Evolutionary conservation across 805 yeast species (phyloP).

Genomic region (Kazachstania viticola): DNA sequence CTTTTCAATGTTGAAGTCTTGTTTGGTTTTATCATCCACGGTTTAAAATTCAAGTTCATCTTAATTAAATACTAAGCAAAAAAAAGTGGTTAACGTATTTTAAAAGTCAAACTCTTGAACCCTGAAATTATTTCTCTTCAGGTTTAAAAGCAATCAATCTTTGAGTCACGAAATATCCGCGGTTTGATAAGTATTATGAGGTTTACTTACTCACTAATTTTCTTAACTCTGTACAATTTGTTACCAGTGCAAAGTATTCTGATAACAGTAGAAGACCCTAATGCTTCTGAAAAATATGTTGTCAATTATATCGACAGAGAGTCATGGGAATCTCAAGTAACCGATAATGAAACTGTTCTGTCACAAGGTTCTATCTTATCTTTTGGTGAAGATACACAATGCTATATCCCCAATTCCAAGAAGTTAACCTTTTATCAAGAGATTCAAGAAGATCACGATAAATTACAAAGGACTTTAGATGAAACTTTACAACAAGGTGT

Average conservation of each 20-base stretch:
- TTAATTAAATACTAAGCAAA: no score
- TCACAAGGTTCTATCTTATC: not conserved
- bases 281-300: slow-evolving; percentile 9
- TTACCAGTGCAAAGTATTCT: slow-evolving; percentile 6
- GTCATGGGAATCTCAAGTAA: slow-evolving; percentile 9
- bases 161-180: no score
- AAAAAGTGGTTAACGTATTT: no score
- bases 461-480: slow-evolving; percentile 7
- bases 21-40: no score
- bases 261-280: slow-evolving; percentile 14
- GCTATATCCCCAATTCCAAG: slow-evolving; percentile 11
- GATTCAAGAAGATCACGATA: slow-evolving; percentile 4
- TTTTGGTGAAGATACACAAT: slow-evolving; percentile 12
- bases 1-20: no score
- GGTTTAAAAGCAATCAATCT: no score
- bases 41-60: no score
- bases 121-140: no score
- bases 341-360: not conserved
- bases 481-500: slow-evolving; percentile 12
- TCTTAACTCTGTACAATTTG: no score
- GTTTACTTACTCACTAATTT: no score
- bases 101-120: no score
- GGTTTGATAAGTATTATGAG: no score
- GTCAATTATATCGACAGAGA: slow-evolving; percentile 11
- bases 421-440: slow-evolving; percentile 3